Base-by-base conservation (phyloP, 2,329 filamentous ascomycete genomes). In the Trichoderma sp. region DNA sequence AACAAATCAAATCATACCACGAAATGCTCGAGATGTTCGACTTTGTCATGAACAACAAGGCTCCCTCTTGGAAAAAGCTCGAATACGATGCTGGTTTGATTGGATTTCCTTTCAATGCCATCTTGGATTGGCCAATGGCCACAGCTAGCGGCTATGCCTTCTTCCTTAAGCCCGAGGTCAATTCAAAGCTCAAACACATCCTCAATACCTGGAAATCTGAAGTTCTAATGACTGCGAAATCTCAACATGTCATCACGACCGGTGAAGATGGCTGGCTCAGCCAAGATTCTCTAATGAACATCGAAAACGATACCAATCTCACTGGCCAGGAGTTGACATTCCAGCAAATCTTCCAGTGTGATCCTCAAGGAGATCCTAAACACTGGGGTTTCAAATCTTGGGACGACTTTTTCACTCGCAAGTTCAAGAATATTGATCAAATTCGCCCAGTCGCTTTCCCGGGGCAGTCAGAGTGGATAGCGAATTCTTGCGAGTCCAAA, bases 351-450 rank as follows among this genome's bases (percentile, higher is more conserved):
- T 77, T 76, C 63, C 12, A 66, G 3, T 77, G 76, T 12, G 73
- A 77, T n/a, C 74, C 76, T 0, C 17, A 55, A 8, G 50, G 28
- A 12, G 73, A 72, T 11, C 65, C 58, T 0, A 43, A 34, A 3
- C 71, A 75, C 50, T 74, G 61, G 73, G 89, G 90, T 6, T 92
- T 83, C 81, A 85, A 81, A 57, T 90, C 87, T 0, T 92, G 90
- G 90, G 90, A 92, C 74, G 80, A 81, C 74, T 92, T 91, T 80
- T 92, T 92, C 79, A 88, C 86, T 0, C 83, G 90, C 8, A 66
- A 81, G 3, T 86, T 91, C 73, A 82, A 79, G 3, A 67, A 77
- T 12, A 63, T 70, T 9, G 73, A 77, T 34, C 34, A 32, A 2
- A 81, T 87, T 1, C 85, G 90, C 0, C 89, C 89, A 0, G 80